Percentiles rank a stretch among this genome's conserved stretches.
phyloP scores from a whole-genome alignment of 2,329 filamentous ascomycete species.

The Xylariaceae sp. region DNA sequence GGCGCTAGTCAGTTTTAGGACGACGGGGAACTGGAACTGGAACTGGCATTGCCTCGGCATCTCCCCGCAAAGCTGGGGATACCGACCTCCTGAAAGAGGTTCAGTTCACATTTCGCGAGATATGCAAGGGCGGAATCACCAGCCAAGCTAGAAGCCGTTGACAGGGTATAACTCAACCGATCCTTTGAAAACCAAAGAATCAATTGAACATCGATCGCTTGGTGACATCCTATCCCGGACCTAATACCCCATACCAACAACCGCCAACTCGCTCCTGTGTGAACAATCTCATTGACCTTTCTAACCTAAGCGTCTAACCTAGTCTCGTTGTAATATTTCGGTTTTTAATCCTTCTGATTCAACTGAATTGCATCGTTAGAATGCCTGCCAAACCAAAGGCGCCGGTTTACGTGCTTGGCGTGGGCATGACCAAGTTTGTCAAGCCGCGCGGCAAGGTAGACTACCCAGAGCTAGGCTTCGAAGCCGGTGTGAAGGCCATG shows the following conservation, averaged over 20 bases:
- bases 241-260: neutral
- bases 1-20: too few relatives aligned
- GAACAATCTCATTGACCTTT: neutral
- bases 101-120: too few relatives aligned
- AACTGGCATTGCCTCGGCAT: neutral
- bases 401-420: conserved; percentile 81
- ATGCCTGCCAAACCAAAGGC: conserved; percentile 49
- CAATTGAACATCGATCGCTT: neutral
- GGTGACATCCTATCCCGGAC: neutral
- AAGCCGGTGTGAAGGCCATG: conserved; percentile 85
- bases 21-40: too few relatives aligned
- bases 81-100: too few relatives aligned
- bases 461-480: conserved; percentile 90
- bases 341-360: neutral
- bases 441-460: conserved; percentile 91
- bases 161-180: too few relatives aligned
- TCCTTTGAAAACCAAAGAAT: neutral
- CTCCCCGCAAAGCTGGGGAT: neutral
- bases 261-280: neutral
- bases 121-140: too few relatives aligned
- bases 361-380: conserved; percentile 6
- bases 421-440: conserved; percentile 99
- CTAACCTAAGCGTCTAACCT: neutral
- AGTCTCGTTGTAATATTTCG: neutral
- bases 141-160: too few relatives aligned